These are phyloP conservation scores for Solanum chilense DNA, from an alignment of 257 asterid genomes.

Conservation along the genomic window DNA sequence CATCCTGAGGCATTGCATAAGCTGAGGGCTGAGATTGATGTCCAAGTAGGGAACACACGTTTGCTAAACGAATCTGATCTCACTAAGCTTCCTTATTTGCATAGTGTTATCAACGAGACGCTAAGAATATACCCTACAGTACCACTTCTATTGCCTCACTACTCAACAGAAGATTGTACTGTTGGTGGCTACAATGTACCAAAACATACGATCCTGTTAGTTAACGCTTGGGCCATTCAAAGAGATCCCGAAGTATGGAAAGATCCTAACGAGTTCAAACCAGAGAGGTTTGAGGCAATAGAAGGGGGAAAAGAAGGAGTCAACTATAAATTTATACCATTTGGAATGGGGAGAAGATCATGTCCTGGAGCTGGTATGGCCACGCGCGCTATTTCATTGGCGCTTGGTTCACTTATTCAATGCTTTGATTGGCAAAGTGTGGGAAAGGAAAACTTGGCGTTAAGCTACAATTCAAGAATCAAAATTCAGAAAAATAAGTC, in stretches of 20 bases:
- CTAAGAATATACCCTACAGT: conserved; percentile 32
- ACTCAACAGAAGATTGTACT: conserved; percentile 21
- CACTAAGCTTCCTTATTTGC: conserved; percentile 40
- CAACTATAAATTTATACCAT: conserved; percentile 27
- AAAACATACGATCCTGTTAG: conserved; percentile 23
- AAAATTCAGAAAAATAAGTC: conserved; percentile 24
- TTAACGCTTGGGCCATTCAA: conserved; percentile 47
- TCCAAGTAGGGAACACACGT: conserved; percentile 20
- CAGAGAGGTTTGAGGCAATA: conserved; percentile 29
- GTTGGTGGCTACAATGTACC: conserved; percentile 37
- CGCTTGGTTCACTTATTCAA: conserved; percentile 37
- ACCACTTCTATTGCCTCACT: conserved; percentile 46
- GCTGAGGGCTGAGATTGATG: conserved; percentile 37
- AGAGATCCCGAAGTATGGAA: conserved; percentile 50
- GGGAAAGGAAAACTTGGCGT: not conserved
- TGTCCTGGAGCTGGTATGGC: conserved; percentile 48
- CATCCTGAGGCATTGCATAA: conserved; percentile 24
- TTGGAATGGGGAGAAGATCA: conserved; percentile 51
- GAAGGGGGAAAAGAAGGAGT: conserved; percentile 20
- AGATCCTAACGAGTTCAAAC: conserved; percentile 29
- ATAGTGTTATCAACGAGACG: conserved; percentile 38
- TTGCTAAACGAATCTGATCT: conserved; percentile 34
- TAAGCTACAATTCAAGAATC: not conserved
- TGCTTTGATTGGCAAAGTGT: conserved; percentile 40
- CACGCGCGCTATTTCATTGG: conserved; percentile 22